phyloP scores from a whole-genome alignment of 257 asterid genomes.

The Petunia secreta region DNA sequence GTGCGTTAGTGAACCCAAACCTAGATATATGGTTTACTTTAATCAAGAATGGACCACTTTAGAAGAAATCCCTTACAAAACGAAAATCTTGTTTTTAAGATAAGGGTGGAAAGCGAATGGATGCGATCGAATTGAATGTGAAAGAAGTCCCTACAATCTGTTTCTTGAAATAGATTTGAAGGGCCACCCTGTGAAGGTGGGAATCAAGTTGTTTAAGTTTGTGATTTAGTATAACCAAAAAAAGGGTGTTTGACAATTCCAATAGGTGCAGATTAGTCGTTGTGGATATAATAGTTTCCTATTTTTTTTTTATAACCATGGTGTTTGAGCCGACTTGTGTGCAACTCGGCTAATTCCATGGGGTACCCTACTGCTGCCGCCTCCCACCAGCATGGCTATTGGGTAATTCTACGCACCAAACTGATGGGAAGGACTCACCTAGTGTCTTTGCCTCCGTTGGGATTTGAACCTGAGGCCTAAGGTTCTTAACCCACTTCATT shows the following conservation, averaged over 20 bases:
- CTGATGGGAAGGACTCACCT: no score
- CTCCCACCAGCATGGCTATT: no score
- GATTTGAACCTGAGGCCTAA: no score
- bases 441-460: no score
- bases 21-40: neutral
- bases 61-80: no score
- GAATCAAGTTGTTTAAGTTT: constrained; percentile 11
- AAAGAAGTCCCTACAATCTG: neutral
- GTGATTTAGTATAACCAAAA: neutral
- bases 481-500: no score
- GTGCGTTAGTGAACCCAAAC: neutral
- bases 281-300: neutral
- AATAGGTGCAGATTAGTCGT: neutral
- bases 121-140: neutral
- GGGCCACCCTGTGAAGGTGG: neutral
- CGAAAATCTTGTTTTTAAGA: neutral
- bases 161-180: neutral
- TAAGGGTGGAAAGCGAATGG: neutral
- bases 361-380: no score
- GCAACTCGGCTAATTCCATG: no score
- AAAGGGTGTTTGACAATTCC: neutral
- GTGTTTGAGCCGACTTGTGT: no score
- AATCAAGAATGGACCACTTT: neutral
- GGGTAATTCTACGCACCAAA: no score
- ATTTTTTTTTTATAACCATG: no score